These are phyloP conservation scores for Apocynum venetum DNA, from an alignment of 257 asterid species.

Conservation along the genomic window DNA sequence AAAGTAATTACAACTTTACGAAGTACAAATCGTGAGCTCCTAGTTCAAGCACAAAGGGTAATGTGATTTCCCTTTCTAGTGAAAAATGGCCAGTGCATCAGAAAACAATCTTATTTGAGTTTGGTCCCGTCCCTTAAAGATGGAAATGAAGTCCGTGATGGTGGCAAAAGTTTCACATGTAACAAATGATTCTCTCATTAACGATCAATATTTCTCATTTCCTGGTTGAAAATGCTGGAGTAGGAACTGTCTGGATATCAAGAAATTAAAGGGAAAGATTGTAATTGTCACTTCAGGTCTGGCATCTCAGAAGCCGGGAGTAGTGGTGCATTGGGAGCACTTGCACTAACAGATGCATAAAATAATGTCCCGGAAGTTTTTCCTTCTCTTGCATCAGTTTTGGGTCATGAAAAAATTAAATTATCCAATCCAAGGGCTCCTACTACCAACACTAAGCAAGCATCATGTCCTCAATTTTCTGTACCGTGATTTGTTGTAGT, in stretches of 20 bases:
- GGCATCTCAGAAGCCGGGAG: neutral
- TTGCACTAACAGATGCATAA: neutral
- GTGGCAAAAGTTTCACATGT: constrained; percentile 41
- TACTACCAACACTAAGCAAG: too few relatives aligned
- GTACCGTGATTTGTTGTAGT: too few relatives aligned
- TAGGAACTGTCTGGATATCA: neutral
- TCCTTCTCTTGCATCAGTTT: constrained; percentile 21
- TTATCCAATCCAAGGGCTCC: too few relatives aligned
- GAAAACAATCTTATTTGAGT: neutral
- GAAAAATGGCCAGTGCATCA: too few relatives aligned
- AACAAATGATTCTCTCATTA: constrained; percentile 26
- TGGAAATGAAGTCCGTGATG: constrained; percentile 43
- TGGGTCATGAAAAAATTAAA: neutral
- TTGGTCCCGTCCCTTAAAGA: constrained; percentile 33
- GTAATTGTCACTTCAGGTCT: constrained; percentile 1
- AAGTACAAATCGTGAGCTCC: too few relatives aligned
- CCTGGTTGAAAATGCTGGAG: neutral
- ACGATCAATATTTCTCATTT: neutral
- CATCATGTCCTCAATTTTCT: too few relatives aligned
- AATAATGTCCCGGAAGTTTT: constrained; percentile 6
- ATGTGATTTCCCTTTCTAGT: too few relatives aligned
- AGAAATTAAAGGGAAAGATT: constrained; percentile 32
- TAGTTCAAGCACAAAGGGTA: too few relatives aligned
- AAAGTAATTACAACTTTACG: too few relatives aligned
- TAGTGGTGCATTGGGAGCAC: constrained; percentile 25